phyloP scores from a whole-genome alignment of 768 basidiomycete species.

The Podaxis sp. region DNA sequence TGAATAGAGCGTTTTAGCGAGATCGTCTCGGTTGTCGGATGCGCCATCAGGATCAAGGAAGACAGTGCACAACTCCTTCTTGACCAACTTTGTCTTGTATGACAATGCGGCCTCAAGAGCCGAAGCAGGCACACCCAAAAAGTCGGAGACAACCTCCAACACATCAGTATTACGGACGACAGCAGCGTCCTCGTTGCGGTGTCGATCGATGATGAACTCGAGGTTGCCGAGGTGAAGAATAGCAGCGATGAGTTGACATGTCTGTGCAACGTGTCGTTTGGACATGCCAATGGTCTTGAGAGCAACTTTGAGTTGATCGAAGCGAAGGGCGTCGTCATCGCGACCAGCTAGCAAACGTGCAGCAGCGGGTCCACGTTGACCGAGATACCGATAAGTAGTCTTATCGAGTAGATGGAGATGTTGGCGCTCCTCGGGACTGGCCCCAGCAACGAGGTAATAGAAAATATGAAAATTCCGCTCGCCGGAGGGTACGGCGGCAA shows the following conservation, averaged over 20 bases:
- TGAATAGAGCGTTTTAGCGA: constrained; percentile 91
- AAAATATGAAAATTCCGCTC: constrained; percentile 98
- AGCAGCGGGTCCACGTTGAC: constrained; percentile 53
- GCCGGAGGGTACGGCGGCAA: constrained; percentile 84
- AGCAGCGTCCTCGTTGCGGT: constrained; percentile 88
- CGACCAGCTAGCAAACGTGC: constrained; percentile 46
- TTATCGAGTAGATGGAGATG: constrained; percentile 85
- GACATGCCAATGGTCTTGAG: constrained; percentile 93
- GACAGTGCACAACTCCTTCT: constrained; percentile 96
- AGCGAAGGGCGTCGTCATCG: constrained; percentile 83
- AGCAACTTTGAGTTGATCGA: constrained; percentile 92
- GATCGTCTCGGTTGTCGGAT: constrained; percentile 89
- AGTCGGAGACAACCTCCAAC: constrained; percentile 84
- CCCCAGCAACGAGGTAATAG: constrained; percentile 94
- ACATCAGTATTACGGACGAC: constrained; percentile 85
- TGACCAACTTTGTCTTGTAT: constrained; percentile 89
- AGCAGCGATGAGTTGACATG: constrained; percentile 91
- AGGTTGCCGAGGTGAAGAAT: constrained; percentile 97
- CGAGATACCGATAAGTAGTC: constrained; percentile 83
- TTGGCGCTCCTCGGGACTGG: constrained; percentile 82
- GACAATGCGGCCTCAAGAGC: constrained; percentile 81
- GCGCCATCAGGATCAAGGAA: constrained; percentile 95
- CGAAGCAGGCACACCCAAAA: constrained; percentile 76
- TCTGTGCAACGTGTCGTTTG: constrained; percentile 92
- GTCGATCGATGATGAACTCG: constrained; percentile 83